Base-by-base conservation (phyloP, 2,329 filamentous ascomycete genomes). In the Monilinia fructigena region DNA sequence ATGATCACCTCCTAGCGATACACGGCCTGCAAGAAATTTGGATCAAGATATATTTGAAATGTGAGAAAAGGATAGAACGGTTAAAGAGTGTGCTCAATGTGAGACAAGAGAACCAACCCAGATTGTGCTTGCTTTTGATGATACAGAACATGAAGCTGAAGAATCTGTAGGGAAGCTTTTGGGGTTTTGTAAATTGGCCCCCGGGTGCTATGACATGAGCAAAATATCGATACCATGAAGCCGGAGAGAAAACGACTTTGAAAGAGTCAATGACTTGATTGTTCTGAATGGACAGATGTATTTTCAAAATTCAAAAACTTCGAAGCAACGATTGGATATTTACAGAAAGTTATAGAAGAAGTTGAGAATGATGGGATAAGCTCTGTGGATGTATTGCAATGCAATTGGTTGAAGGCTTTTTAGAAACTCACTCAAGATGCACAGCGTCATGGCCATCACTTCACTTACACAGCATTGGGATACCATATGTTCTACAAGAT, bases 331-430 rank as follows among this genome's bases (percentile, higher is more conserved):
- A 23, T 23, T 23, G 1, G 23, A 23, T 23, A 26, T 11, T 12
- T 18, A 2, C 54, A 31, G 14, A 14, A 2, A 14, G 4, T 50
- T 1, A 26, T 38, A 8, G 8, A 26, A 8, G 14, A 26, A 18
- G 7, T 18, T 26, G 45, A 26, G 20, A 23, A 6, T 12, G 28
- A 20, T 8, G 28, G 2, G 3, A 38, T 26, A 4, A 18, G 5
- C 26, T 11, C 1, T 3, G 23, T 1, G 31, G 2, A 1, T 14
- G 20, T 2, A 3, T 4, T 12, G 3, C 0, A n/a, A n/a, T n/a
- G n/a, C n/a, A n/a, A 0, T 38, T 50, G 8, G 4, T 3, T 23
- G 0, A 12, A 48, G 42, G 1, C 20, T 50, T 38, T 38, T 14
- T 7, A 50, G 14, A 26, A 11, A 3, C 28, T 47, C 3, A 59